Base-by-base conservation (phyloP, 306 rosid species). In the Pterocarpus macrocarpus region DNA sequence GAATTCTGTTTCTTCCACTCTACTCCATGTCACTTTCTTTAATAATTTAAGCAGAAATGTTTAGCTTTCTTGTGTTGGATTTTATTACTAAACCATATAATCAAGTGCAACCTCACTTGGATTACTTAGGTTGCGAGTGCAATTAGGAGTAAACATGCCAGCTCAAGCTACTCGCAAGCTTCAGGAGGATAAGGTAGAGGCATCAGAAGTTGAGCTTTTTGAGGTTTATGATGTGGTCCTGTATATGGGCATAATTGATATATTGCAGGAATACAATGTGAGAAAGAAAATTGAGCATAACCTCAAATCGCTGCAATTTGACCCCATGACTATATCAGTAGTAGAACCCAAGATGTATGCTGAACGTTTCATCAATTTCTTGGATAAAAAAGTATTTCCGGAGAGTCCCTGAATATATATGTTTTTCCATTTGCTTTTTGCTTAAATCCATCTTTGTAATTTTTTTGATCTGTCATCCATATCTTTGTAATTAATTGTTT, bases 61-160 rank as follows among this genome's bases (percentile, higher is more conserved):
- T 30, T 2, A 22, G 32, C 32, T 65, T 17, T 53, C n/a, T 59
- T 56, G 78, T 71, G 35, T 63, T 62, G 63, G 57, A 53, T 62
- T 36, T 58, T 59, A 11, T 28, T 41, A 59, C 28, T 62, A 55
- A 36, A 12, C 13, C 36, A 35, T 56, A 11, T 8, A 17, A 56
- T 38, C 12, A 28, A 11, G 44, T 75, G 61, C 61, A 55, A 55
- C 61, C 61, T 55, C 30, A 0, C 2, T 55, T 16, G 28, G 79
- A 16, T 63, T 33, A 76, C 7, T 53, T 90, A 95, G 99, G 85
- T 81, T 95, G 76, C 80, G 94, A 41, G 99, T 95, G 85, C 99
- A 95, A 81, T 63, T 95, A 85, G 99, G 99, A 59, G 98, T 93
- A 33, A 93, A 95, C 90, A 95, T 95, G 99, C 99, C 99, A 4